These are phyloP conservation scores for Botrytis squamosa DNA, from an alignment of 2,329 filamentous ascomycete genomes.

Conservation along the genomic window DNA sequence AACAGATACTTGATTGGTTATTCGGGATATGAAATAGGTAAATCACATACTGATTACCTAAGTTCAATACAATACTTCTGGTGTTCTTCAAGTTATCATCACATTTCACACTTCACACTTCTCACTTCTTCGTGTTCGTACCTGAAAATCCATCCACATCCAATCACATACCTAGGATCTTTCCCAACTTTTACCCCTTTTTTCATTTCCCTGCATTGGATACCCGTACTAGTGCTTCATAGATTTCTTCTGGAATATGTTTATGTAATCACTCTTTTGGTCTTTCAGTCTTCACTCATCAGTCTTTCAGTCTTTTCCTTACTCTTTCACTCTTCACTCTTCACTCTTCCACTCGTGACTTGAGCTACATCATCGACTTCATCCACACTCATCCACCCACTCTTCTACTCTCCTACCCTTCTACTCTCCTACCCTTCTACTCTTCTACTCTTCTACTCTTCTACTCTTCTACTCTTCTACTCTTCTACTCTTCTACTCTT, in stretches of 20 bases:
- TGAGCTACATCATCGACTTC: too few species aligned
- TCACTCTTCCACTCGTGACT: too few species aligned
- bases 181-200: neutral
- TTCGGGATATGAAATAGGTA: neutral
- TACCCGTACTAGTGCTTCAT: neutral
- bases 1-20: neutral
- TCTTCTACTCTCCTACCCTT: too few species aligned
- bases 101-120: neutral
- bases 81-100: neutral
- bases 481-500: too few species aligned
- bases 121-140: conserved; percentile 1
- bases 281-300: too few species aligned
- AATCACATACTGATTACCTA: neutral
- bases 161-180: neutral
- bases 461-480: too few species aligned
- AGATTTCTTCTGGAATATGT: neutral
- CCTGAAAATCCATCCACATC: neutral
- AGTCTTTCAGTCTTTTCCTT: too few species aligned
- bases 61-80: too few species aligned
- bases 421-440: too few species aligned
- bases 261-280: neutral
- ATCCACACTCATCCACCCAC: too few species aligned
- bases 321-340: too few species aligned
- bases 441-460: neutral
- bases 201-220: neutral